These are phyloP conservation scores for Spatholobus suberectus DNA, from an alignment of 306 rosid species.

Conservation along the genomic window DNA sequence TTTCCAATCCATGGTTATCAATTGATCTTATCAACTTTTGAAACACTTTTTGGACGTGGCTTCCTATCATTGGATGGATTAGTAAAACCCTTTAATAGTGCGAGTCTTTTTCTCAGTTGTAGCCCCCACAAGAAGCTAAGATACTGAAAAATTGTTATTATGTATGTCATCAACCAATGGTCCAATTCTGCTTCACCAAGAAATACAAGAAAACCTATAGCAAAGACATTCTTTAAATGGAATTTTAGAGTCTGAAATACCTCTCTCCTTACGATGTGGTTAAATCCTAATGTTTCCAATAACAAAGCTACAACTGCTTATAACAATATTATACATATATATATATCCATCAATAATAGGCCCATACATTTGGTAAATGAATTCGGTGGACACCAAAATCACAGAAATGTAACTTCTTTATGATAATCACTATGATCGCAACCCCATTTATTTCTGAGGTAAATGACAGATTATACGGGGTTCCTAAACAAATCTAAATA, in stretches of 20 bases:
- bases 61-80: conserved; percentile 9
- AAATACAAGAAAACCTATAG: conserved; percentile 17
- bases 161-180: conserved; percentile 32
- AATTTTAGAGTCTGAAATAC: not conserved
- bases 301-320: not conserved
- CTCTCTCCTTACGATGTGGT: not conserved
- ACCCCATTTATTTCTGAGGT: conserved; percentile 73
- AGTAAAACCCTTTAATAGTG: not conserved
- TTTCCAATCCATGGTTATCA: not conserved
- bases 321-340: not conserved
- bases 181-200: not conserved
- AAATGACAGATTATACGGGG: conserved; percentile 57
- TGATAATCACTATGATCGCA: conserved; percentile 57
- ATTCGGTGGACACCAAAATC: conserved; percentile 39
- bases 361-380: conserved; percentile 47
- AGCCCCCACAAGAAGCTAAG: conserved; percentile 54
- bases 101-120: conserved; percentile 49
- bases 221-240: not conserved
- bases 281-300: not conserved
- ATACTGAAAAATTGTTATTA: conserved; percentile 25
- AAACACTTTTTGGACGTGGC: not conserved
- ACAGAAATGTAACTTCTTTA: conserved; percentile 46
- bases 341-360: conserved; percentile 39
- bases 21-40: not conserved
- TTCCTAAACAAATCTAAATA: conserved; percentile 72